Evolutionary conservation across 1,284 basidiomycete genomes (phyloP), one percentile per base, ranked within the genome.

Genomic region (Rhodotorula sp.): DNA sequence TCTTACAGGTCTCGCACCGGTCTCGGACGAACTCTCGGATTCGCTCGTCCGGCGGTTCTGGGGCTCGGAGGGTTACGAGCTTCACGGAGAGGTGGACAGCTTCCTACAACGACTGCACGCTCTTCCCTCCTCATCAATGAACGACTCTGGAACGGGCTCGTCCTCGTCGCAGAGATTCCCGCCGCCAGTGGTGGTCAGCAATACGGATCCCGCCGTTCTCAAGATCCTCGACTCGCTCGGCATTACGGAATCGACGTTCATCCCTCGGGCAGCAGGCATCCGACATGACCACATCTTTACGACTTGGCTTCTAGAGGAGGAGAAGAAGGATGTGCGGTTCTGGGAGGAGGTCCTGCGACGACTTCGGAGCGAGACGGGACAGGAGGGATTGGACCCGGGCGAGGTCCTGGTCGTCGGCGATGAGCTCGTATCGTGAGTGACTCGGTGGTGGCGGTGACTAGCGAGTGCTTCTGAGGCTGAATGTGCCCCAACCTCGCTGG

Each of bases 1-100:
- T 10, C 34, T 28, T 58, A 2, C 67, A 76, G 63, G 68, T 16
- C n/a, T 73, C 14, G 28, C 48, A 0, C 15, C 54, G 5, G 62
- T 74, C 56, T 1, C 34, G 8, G 12, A 0, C 1, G 2, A 19
- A 2, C 59, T 78, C 16, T 43, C 70, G 12, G 45, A 45, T 5
- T 62, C 69, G 6, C 69, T 78, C 23, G 58, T 77, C n/a, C 34
- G 68, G 10, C 75, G 74, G 2, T 78, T 78, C 57, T 70, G 69
- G 60, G 75, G 73, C 3, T 5, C 34, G 4, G 67, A 74, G 55
- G 77, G 72, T 8, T 78, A 77, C 60, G 60, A 47, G 2, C 66
- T 77, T 10, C 75, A 77, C 54, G 28, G 52, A 12, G 77, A 77
- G 31, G 70, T 73, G 28, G 34, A 54, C 1, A 55, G 66, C 1